Evolutionary conservation across 176 grass and related monocot genomes (phyloP).

Genomic region (Ensete ventricosum): DNA sequence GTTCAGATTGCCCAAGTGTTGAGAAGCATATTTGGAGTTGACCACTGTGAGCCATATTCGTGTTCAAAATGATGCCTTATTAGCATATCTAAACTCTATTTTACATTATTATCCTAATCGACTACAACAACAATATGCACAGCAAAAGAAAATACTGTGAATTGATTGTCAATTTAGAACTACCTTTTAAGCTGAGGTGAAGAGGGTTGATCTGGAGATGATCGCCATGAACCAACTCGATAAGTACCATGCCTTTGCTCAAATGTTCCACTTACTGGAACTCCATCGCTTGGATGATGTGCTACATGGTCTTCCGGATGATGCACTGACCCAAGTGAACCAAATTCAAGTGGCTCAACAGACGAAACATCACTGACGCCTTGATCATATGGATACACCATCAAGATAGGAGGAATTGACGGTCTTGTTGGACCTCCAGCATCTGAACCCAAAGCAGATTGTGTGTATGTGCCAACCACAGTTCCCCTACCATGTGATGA

Average conservation of each 20-base stretch:
- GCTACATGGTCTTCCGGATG: slow-evolving; percentile 26
- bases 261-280: slow-evolving; percentile 34
- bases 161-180: not conserved
- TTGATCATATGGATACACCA: slow-evolving; percentile 47
- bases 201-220: slow-evolving; percentile 62
- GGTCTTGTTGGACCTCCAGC: slow-evolving; percentile 22
- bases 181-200: slow-evolving; percentile 53
- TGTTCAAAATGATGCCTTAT: not conserved
- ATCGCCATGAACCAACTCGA: slow-evolving; percentile 41
- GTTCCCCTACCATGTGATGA: slow-evolving; percentile 32
- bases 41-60: no score
- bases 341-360: slow-evolving; percentile 57
- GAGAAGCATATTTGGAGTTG: no score
- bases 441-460: slow-evolving; percentile 35
- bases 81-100: slow-evolving; percentile 1
- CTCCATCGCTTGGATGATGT: slow-evolving; percentile 16
- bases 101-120: slow-evolving; percentile 4
- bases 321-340: slow-evolving; percentile 48
- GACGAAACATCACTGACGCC: slow-evolving; percentile 27
- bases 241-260: slow-evolving; percentile 43
- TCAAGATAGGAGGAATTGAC: slow-evolving; percentile 26
- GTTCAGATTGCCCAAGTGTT: no score
- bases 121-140: slow-evolving; percentile 12
- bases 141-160: not conserved
- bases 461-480: slow-evolving; percentile 34